Evolutionary conservation across 345 rosid genomes (phyloP), one percentile per base, ranked within the genome.

Genomic region (Eucalyptus melliodora): DNA sequence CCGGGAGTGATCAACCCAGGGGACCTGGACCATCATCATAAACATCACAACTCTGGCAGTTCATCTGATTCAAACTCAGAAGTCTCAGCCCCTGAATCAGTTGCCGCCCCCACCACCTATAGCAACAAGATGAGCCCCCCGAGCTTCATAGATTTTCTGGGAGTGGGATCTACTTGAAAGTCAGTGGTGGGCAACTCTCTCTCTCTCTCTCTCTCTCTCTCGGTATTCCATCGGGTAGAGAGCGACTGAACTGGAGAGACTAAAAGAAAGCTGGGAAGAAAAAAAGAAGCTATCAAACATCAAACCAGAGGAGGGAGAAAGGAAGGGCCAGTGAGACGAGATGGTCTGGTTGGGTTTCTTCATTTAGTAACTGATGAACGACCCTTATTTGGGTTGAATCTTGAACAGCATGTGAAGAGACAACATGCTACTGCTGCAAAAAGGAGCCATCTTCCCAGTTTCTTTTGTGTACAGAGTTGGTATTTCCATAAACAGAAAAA

Each of bases 71-170:
- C 65, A 17, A 86, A 86, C 83, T 89, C 87, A 8, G 90, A 89
- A 45, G 67, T 87, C 90, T 89, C 90, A 7, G 90, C 81, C 16
- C 59, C 50, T 34, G 72, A 89, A 47, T 86, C 90, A 77, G 90
- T 86, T 17, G 51, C 85, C 17, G 31, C 44, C 67, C 12, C 8
- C 50, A 37, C 27, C 13, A 26, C 55, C 50, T 31, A 47, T 53
- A 50, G 49, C 45, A 14, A 49, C 86, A 50, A 69, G 65, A 69
- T 50, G 69, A 50, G 21, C 82, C 40, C 13, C n/a, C 88, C 86
- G 6, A 24, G 44, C 86, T 87, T 89, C 80, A 89, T 89, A 40
- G 90, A 89, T 89, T 89, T 89, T 49, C 88, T 89, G 31, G 88
- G 90, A 16, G 86, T 89, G 50, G 90, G 90, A 83, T 50, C 86